Evolutionary conservation across 805 yeast genomes (phyloP), one percentile per base, ranked within the genome.

Genomic region (Lipomyces oligophaga): DNA sequence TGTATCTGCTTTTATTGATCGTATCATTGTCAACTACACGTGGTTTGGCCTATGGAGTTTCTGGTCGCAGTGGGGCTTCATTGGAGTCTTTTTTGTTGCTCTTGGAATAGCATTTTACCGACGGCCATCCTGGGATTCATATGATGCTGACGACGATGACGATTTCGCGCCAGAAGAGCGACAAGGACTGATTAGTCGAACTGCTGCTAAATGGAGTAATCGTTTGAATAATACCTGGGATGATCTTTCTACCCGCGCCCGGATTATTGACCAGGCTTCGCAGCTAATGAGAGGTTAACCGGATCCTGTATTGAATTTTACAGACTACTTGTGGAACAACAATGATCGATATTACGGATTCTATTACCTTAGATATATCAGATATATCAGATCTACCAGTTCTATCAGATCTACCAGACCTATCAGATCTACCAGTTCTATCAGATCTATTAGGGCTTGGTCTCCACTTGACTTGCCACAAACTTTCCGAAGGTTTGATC

Each of bases 31-130:
- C 22, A 51, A 53, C 34, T 54, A 32, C 37, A 57, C 58, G 7
- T 45, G 57, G 53, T 53, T 54, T 28, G 58, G 58, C 10, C 45
- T 50, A 7, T 49, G 50, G 49, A 32, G 52, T 25, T 52, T 52
- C 38, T 52, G 57, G 57, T 50, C 55, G 21, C 57, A 52, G 35
- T 52, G 43, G 18, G 55, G 55, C 4, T 52, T 52, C 30, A 26
- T 52, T 21, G 57, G 57, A 15, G 27, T 52, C 10, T 52, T 52
- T 27, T 31, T 52, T 11, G 18, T 49, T 25, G 47, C 55, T 5
- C 36, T 45, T 15, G 30, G 44, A n/a, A 51, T 52, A 11, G 55
- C 55, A 13, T 26, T 45, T 18, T 27, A 41, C 20, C 45, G 57
- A 3, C 46, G 46, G 26, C 55, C 55, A 21, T 41, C 45, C 13